phyloP scores from a whole-genome alignment of 2,329 filamentous ascomycete genomes.

The Aureobasidium sp. region DNA sequence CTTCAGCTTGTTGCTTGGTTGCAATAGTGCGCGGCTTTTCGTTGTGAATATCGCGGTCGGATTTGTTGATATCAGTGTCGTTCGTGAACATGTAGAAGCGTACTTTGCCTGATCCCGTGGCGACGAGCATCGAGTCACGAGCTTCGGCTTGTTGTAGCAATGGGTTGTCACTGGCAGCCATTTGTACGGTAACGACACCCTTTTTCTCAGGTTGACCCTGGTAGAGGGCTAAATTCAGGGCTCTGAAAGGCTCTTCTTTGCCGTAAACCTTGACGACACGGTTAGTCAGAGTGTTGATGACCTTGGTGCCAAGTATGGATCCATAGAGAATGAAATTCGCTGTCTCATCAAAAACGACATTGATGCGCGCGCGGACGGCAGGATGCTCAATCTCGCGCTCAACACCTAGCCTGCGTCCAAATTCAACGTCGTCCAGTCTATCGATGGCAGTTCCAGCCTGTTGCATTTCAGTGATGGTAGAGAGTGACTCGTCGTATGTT shows the following conservation, averaged over 20 bases:
- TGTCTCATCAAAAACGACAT: slow-evolving; percentile 92
- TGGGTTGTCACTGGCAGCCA: slow-evolving; percentile 93
- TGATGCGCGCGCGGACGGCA: slow-evolving; percentile 61
- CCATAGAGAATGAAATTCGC: slow-evolving; percentile 93
- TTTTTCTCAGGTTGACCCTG: slow-evolving; percentile 96
- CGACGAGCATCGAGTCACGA: slow-evolving; percentile 80
- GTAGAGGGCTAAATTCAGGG: slow-evolving; percentile 78
- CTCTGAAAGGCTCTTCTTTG: slow-evolving; percentile 79
- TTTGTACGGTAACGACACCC: slow-evolving; percentile 84
- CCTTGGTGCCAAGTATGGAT: slow-evolving; percentile 85
- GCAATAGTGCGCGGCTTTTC: slow-evolving; percentile 69
- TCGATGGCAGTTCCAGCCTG: slow-evolving; percentile 78
- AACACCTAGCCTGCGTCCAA: slow-evolving; percentile 76
- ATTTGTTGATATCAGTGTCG: slow-evolving; percentile 73
- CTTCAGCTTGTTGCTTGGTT: slow-evolving; percentile 44
- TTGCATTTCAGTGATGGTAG: slow-evolving; percentile 88
- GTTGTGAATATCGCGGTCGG: slow-evolving; percentile 85
- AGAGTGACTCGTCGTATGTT: slow-evolving; percentile 90
- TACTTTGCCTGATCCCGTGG: slow-evolving; percentile 76
- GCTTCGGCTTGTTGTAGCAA: slow-evolving; percentile 86
- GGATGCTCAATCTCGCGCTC: slow-evolving; percentile 79
- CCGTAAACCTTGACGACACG: slow-evolving; percentile 85
- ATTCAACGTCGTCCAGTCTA: slow-evolving; percentile 83
- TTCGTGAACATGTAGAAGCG: slow-evolving; percentile 99
- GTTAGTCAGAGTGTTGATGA: slow-evolving; percentile 93